A percentile compares a stretch with the other conserved stretches of the same genome.
Conservation (phyloP, 1,284 basidiomycete species). For the Agaricales sp. region DNA sequence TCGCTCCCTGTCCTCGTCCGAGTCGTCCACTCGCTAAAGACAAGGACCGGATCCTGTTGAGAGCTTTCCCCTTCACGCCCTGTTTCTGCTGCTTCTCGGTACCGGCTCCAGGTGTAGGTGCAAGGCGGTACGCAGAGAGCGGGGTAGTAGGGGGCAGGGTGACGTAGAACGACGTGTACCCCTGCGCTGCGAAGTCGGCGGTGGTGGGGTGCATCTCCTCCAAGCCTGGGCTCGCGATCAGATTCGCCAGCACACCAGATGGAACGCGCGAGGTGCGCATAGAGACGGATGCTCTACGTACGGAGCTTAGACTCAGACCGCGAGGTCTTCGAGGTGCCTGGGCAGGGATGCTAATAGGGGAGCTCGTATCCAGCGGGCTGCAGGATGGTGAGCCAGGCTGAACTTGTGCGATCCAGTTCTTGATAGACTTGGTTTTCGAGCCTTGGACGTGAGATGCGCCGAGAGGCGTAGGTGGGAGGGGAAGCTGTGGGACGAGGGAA, state of each 20-base stretch:
- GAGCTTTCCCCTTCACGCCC: background rate
- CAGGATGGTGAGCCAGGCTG: background rate
- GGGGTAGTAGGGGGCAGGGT: background rate
- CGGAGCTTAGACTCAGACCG: background rate
- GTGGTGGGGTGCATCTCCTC: background rate
- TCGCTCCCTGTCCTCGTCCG: background rate
- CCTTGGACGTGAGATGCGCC: background rate
- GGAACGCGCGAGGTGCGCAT: background rate
- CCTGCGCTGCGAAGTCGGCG: background rate
- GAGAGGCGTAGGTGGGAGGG: background rate
- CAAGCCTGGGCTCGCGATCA: background rate
- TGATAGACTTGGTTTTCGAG: background rate
- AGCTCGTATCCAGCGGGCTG: too few species aligned
- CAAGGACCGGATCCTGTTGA: background rate
- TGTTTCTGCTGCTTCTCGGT: background rate
- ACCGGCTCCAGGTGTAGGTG: background rate
- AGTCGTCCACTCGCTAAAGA: background rate
- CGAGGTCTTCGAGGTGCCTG: background rate
- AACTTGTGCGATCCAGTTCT: background rate
- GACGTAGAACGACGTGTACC: background rate
- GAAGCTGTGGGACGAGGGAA: background rate
- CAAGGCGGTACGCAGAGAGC: background rate
- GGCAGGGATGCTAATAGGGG: background rate
- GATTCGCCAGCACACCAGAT: background rate
- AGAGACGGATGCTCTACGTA: background rate